phyloP scores from a whole-genome alignment of 2,329 filamentous ascomycete genomes.

The Stromatinia cepivora region DNA sequence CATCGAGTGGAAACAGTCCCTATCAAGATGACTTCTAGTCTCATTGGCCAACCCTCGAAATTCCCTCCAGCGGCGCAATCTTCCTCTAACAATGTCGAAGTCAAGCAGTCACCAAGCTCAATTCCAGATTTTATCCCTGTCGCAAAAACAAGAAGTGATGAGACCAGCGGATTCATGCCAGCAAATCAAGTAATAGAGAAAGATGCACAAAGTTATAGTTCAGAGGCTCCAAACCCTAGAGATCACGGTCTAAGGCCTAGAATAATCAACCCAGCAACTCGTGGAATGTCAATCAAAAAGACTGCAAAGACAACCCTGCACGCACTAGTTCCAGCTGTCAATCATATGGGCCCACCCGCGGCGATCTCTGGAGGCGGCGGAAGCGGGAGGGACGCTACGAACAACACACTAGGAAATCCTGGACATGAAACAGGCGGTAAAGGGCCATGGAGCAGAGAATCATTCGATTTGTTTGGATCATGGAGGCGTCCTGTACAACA shows the following conservation, averaged over 20 bases:
- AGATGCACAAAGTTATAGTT: background rate
- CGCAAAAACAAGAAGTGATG: background rate
- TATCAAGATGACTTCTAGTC: background rate
- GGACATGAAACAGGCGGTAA: background rate
- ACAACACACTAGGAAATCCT: background rate
- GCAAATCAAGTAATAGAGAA: constrained; percentile 20
- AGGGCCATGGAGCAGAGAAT: constrained; percentile 43
- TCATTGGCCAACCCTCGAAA: background rate
- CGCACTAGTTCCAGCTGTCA: constrained; percentile 19
- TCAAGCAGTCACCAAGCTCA: constrained; percentile 24
- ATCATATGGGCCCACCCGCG: constrained; percentile 26
- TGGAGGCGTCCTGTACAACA: constrained; percentile 32
- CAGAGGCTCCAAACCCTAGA: background rate
- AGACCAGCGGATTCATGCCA: constrained; percentile 15
- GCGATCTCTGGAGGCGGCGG: constrained; percentile 2
- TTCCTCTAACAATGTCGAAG: constrained; percentile 12
- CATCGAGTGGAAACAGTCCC: background rate
- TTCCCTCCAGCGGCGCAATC: constrained; percentile 12
- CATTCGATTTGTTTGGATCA: constrained; percentile 42
- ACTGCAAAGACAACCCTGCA: constrained; percentile 32
- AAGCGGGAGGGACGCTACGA: constrained; percentile 7
- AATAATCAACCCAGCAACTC: constrained; percentile 36
- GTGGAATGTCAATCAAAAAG: constrained; percentile 33
- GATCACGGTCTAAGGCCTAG: constrained; percentile 25
- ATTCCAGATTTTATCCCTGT: background rate